Evolutionary conservation across 805 yeast genomes (phyloP), one percentile per base, ranked within the genome.

Genomic region (Hanseniaspora clermontiae): DNA sequence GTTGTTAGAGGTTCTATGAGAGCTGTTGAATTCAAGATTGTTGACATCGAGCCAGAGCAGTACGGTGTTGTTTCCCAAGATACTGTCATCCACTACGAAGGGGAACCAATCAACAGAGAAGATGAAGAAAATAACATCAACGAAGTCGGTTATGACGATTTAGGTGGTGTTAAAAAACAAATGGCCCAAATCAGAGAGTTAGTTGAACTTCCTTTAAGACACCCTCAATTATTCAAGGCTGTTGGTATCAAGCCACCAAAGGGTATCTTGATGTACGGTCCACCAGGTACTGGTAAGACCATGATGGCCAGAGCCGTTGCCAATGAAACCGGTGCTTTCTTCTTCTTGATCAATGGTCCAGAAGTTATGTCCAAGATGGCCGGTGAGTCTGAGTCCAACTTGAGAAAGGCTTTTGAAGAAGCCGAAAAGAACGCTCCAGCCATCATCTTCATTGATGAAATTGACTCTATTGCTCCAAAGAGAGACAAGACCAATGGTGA

Each of bases 341-440:
- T 93, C 80, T 93, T 93, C 71, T 79, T 93, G 65, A 93, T 93
- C 72, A 93, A 93, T 69, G 98, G 98, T 72, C 98, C 98, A 10
- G 98, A 93, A 74, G 95, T 93, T 67, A 93, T 93, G 98, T 90
- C 97, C 57, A 93, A 93, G 75, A 93, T 93, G 98, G 98, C 98
- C 53, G 98, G 98, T 77, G 98, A 93, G 74, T 87, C 96, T 17
- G 98, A 93, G 75, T 86, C 95, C 38, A 93, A 93, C 67, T 77
- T 93, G 71, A 83, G 98, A 77, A 90, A 90, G 74, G 98, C 98
- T 1, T 93, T 93, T 65, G 98, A 93, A 74, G 98, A 93, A 74
- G 98, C 98, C 57, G 98, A 93, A 74, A 93, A 93, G 75, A 91
- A 93, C 71, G 93, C 97, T 15, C 98, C 98, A 17, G 81, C 98